These are phyloP conservation scores for Stephania cephalantha DNA, from an alignment of 164 flowering plant genomes.

Conservation along the genomic window DNA sequence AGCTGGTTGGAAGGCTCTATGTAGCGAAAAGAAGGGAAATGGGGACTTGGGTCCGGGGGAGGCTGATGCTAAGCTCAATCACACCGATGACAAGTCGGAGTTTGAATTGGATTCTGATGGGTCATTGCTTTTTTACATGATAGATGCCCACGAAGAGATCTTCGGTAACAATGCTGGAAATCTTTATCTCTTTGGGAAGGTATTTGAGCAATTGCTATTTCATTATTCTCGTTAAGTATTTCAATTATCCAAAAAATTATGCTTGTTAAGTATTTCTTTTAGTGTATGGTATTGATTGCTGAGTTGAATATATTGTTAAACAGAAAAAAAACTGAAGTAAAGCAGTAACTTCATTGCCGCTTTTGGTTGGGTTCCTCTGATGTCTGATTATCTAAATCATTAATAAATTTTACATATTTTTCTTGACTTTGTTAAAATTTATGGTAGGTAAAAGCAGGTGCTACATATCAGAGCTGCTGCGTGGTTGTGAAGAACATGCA, in stretches of 20 bases:
- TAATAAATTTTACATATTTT: background rate
- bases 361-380: background rate
- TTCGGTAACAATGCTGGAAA: slow-evolving; percentile 72
- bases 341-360: background rate
- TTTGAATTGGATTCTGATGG: slow-evolving; percentile 73
- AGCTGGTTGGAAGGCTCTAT: slow-evolving; percentile 59
- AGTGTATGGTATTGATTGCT: background rate
- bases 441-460: slow-evolving; percentile 69
- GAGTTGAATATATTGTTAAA: background rate
- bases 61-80: slow-evolving; percentile 11
- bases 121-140: slow-evolving; percentile 70
- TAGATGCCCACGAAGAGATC: slow-evolving; percentile 84
- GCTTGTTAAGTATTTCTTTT: background rate
- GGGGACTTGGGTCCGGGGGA: slow-evolving; percentile 16
- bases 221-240: background rate
- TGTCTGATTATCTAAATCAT: background rate
- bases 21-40: slow-evolving; percentile 34
- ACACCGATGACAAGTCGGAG: slow-evolving; percentile 41
- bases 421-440: background rate
- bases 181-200: slow-evolving; percentile 94
- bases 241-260: background rate
- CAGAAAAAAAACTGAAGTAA: background rate
- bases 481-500: slow-evolving; percentile 85
- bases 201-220: slow-evolving; percentile 18
- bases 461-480: slow-evolving; percentile 76